Evolutionary conservation across 352 stramenopile species (phyloP).

Genomic region (Globisporangium emineosum): DNA sequence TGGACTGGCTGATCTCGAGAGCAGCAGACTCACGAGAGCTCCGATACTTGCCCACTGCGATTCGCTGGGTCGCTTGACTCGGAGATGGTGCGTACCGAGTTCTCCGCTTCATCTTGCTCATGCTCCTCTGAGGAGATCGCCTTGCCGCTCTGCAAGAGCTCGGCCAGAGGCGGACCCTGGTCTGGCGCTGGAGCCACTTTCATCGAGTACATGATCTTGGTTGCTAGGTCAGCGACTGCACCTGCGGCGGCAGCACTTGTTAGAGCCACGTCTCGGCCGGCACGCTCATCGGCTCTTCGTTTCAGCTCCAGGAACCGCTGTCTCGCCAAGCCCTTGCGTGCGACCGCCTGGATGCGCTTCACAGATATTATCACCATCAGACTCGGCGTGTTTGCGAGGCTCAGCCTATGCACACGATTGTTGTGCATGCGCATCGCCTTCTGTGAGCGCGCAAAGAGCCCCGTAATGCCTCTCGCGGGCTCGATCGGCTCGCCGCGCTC

Average conservation of each 20-base stretch:
- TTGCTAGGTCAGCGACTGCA: slow-evolving; percentile 5
- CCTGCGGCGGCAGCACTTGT: background rate
- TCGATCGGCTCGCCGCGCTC: slow-evolving; percentile 31
- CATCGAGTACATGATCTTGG: slow-evolving; percentile 18
- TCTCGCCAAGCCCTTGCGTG: slow-evolving; percentile 23
- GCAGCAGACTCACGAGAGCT: background rate
- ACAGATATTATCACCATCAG: slow-evolving; percentile 29
- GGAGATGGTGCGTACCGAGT: background rate
- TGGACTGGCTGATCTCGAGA: no score
- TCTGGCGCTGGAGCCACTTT: slow-evolving; percentile 14
- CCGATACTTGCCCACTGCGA: background rate
- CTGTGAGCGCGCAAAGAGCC: slow-evolving; percentile 33
- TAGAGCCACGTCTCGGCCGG: background rate
- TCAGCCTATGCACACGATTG: slow-evolving; percentile 14
- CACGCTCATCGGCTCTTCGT: background rate
- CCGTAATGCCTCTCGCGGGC: slow-evolving; percentile 15
- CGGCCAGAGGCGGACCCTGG: background rate
- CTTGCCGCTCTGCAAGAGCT: background rate
- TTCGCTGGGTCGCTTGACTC: background rate
- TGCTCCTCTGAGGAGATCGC: background rate
- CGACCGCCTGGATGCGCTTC: slow-evolving; percentile 35
- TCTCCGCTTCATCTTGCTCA: background rate
- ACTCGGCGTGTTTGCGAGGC: slow-evolving; percentile 19
- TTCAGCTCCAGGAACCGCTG: slow-evolving; percentile 27
- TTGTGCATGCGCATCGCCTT: slow-evolving; percentile 19